Evolutionary conservation across 192 early-diverging fungal species (phyloP), one percentile per base, ranked within the genome.

Genomic region (Mortierella hygrophila): DNA sequence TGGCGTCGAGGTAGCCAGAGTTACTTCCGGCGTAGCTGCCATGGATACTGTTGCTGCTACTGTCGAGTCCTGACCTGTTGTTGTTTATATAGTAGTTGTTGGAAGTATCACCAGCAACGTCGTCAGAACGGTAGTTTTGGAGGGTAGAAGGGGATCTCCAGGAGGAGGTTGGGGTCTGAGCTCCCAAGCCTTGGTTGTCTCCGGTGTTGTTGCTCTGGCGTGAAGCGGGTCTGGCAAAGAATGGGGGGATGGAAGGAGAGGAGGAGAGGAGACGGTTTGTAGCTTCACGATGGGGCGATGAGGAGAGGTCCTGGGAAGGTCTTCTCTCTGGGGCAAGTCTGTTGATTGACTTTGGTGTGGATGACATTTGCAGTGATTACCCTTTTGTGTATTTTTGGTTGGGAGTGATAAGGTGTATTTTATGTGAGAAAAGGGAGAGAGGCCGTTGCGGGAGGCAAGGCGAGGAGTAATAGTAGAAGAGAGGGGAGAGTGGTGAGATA

Each of bases 101-200:
- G 2, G 72, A 68, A 9, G 71, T 52, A 38, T 65, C 44, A 5
- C 9, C 78, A 47, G 20, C 70, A 47, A 52, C 69, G 37, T 81
- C 68, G 63, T 77, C 75, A 20, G 72, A 4, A 16, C 83, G 78
- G 63, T 81, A 86, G 72, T 86, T 86, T 26, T 86, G 84, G 18
- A 86, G 84, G 52, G 84, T 86, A 18, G 84, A 86, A 15, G 84
- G 84, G 2, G 84, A 86, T 78, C 84, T 76, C 75, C 74, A 86
- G 20, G 84, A 86, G 54, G 84, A 86, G 29, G 76, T 29, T 40
- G 84, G 84, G 41, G 79, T 86, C 20, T 77, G 75, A 15, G 26
- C 57, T 11, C 57, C 57, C 10, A 11, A 10, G 10, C 26, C 26
- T 26, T 29, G n/a, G 60, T 32, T 32, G 41, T 52, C 55, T 44